Percentiles rank a stretch among this genome's conserved stretches.
phyloP scores from a whole-genome alignment of 2,329 filamentous ascomycete genomes.

The Epichloe uncinata region DNA sequence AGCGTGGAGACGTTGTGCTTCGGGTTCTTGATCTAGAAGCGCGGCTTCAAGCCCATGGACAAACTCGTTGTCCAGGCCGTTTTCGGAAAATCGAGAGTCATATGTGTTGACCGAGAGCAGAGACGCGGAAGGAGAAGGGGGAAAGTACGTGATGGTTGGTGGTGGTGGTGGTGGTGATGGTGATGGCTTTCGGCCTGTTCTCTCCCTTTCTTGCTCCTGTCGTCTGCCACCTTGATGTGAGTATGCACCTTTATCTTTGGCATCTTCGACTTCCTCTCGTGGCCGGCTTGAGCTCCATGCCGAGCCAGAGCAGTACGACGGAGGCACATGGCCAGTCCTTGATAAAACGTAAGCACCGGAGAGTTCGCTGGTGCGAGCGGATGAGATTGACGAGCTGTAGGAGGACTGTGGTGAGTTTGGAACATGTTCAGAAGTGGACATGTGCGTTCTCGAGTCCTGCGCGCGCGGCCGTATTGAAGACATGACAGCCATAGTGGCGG shows the following conservation, averaged over 20 bases:
- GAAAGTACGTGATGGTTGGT: conserved; percentile 5
- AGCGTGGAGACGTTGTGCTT: background rate
- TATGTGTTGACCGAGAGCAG: conserved; percentile 63
- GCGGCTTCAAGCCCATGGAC: conserved; percentile 12
- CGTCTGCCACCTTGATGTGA: background rate
- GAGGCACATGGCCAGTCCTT: background rate
- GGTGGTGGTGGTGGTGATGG: background rate
- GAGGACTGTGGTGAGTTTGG: background rate
- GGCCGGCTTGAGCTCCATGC: background rate
- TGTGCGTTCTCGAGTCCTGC: background rate
- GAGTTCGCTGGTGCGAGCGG: conserved; percentile 1
- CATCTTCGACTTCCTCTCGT: background rate
- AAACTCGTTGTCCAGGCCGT: conserved; percentile 17
- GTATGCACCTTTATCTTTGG: background rate
- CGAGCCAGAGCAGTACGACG: background rate
- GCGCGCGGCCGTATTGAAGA: background rate
- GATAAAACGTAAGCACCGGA: conserved; percentile 3
- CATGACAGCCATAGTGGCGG: background rate
- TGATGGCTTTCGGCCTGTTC: background rate
- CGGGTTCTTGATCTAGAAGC: background rate
- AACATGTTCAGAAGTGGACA: background rate
- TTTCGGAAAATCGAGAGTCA: conserved; percentile 49
- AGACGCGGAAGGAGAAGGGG: conserved; percentile 11
- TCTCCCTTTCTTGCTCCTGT: background rate
- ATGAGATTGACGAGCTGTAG: background rate